These are phyloP conservation scores for Avena eriantha DNA, from an alignment of 176 grass and related monocot genomes.

Conservation along the genomic window DNA sequence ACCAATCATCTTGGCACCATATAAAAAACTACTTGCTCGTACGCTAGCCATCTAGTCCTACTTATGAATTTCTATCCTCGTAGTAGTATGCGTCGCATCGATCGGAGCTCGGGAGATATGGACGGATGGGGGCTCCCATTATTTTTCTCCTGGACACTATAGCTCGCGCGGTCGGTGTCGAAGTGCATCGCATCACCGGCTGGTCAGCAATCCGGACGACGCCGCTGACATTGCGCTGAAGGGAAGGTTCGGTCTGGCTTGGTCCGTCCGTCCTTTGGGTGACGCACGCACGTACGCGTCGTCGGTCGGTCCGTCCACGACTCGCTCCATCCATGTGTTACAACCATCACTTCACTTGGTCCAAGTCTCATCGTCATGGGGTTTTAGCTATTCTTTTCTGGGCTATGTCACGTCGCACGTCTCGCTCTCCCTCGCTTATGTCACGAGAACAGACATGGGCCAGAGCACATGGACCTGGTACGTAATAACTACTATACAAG, in stretches of 20 bases:
- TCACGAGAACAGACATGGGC: conserved; percentile 42
- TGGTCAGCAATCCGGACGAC: conserved; percentile 26
- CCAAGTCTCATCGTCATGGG: conserved; percentile 39
- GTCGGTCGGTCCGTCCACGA: conserved; percentile 16
- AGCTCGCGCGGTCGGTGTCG: conserved; percentile 4
- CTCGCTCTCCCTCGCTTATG: neutral
- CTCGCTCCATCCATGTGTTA: conserved; percentile 12
- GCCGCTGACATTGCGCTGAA: conserved; percentile 47
- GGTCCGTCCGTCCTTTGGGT: neutral
- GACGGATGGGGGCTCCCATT: conserved; percentile 1
- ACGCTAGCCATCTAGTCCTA: neutral
- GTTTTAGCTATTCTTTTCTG: neutral
- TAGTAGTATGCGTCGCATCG: conserved; percentile 22
- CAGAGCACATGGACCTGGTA: neutral
- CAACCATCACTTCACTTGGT: conserved; percentile 17
- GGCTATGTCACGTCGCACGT: conserved; percentile 42
- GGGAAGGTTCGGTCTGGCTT: conserved; percentile 44
- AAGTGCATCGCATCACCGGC: conserved; percentile 11
- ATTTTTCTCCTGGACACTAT: neutral
- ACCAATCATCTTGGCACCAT: conserved; percentile 47
- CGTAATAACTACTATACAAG: neutral
- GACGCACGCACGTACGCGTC: neutral
- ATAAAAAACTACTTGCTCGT: neutral
- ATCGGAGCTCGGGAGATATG: conserved; percentile 41
- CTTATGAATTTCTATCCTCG: neutral